Percentiles rank a stretch among this genome's conserved stretches.
Evolutionary conservation across 345 rosid genomes (phyloP).

Genomic region (Rhodomyrtus tomentosa): DNA sequence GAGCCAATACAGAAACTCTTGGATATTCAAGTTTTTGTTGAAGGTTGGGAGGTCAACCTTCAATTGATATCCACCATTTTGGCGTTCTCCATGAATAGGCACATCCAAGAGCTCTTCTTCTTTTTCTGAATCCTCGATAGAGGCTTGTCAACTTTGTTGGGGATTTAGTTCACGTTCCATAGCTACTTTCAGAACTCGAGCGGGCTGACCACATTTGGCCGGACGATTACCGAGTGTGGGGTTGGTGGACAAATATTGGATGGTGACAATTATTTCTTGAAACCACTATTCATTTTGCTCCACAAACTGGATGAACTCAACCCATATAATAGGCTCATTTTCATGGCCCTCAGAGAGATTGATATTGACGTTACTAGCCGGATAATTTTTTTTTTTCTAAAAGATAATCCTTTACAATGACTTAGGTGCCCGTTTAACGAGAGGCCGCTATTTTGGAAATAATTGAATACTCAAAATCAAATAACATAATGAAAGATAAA

Average conservation of each 20-base stretch:
- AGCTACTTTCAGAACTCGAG: accelerated
- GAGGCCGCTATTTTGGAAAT: neutral
- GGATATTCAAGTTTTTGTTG: neutral
- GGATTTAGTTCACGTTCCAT: neutral
- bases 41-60: neutral
- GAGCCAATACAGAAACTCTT: neutral
- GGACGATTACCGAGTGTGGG: neutral
- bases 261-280: too few species aligned
- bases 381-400: neutral
- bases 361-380: too few species aligned
- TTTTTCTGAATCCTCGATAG: neutral
- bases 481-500: neutral
- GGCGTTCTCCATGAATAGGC: too few species aligned
- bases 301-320: too few species aligned
- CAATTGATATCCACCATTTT: neutral
- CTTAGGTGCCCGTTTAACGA: accelerated
- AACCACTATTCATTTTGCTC: too few species aligned
- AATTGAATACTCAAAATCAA: neutral
- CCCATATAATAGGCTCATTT: too few species aligned
- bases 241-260: neutral
- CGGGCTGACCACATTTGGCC: neutral
- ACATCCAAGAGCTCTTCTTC: neutral
- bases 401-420: neutral
- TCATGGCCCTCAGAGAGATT: too few species aligned
- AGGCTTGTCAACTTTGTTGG: neutral